Evolutionary conservation across 306 rosid species (phyloP), one percentile per base, ranked within the genome.

Genomic region (Potentilla sterilis): DNA sequence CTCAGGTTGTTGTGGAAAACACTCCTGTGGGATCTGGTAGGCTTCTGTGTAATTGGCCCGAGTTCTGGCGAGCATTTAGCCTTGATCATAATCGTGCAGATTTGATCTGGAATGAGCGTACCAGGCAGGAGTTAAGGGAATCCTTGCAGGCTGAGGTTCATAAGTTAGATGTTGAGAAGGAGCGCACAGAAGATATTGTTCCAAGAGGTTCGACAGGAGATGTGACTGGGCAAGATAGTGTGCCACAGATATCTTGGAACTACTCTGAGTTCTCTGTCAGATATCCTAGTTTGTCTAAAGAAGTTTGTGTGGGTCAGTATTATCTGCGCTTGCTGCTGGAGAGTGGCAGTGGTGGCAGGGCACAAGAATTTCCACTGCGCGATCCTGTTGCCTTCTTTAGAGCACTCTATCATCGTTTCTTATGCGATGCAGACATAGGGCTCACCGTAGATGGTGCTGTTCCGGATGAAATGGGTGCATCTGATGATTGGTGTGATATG

Each of bases 401-500:
- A 88, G 98, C 99, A 42, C 97, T 96, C 40, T 96, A 92, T 82
- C 98, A 92, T 90, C 86, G 96, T 5, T 96, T 96, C 76, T 82
- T 96, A 81, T 96, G 99, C 79, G 99, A 96, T 85, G 98, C 99
- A 37, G 99, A 96, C 90, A 88, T 83, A 13, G 99, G 99, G 63
- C 97, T 96, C 73, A 96, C 96, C 21, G 98, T 96, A 48, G 98
- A 92, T 80, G 99, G 99, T 59, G 89, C 98, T 84, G 90, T 96
- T 88, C 99, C 99, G 47, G 99, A 96, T 83, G 97, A 96, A 80
- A 78, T 90, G 88, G 99, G 98, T 78, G 97, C 99, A 28, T 92
- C 99, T 83, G 99, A 96, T 90, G 99, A 96, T 85, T 96, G 99
- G 99, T 96, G 98, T 75, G 98, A 96, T 81, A 87, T 95, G 97